Evolutionary conservation across 2,329 filamentous ascomycete genomes (phyloP).

Genomic region (Pseudogymnoascus sp.): DNA sequence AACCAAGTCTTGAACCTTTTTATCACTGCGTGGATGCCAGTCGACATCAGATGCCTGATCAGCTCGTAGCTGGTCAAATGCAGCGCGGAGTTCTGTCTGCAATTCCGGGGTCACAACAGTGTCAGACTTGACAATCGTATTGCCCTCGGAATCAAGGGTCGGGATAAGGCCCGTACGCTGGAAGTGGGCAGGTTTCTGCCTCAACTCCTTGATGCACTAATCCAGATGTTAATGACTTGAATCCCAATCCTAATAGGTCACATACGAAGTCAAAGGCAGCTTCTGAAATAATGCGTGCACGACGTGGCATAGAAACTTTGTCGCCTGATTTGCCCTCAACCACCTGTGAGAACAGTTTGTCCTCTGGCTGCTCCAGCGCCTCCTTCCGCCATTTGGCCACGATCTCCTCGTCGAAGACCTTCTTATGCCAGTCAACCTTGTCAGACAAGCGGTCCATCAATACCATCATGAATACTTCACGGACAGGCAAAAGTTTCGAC

Average conservation of each 20-base stretch:
- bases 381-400: constrained; percentile 24
- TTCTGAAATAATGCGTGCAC: constrained; percentile 2
- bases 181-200: constrained; percentile 18
- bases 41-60: constrained; percentile 45
- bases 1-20: constrained; percentile 53
- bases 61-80: constrained; percentile 42
- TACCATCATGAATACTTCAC: constrained; percentile 10
- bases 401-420: constrained; percentile 23
- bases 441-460: constrained; percentile 8
- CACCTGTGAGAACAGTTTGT: constrained; percentile 30
- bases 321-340: constrained; percentile 18
- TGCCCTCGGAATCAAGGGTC: constrained; percentile 10
- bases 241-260: neutral
- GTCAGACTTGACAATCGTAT: constrained; percentile 47
- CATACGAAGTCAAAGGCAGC: constrained; percentile 1
- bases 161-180: constrained; percentile 13
- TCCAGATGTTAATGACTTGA: neutral
- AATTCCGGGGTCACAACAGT: constrained; percentile 34
- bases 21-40: constrained; percentile 53
- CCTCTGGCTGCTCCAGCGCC: constrained; percentile 18
- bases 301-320: neutral
- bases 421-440: constrained; percentile 10
- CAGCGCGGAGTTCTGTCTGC: constrained; percentile 35
- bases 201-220: constrained; percentile 21
- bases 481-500: neutral